Evolutionary conservation across 1,284 basidiomycete genomes (phyloP).

Genomic region (Moniliophthora roreri): DNA sequence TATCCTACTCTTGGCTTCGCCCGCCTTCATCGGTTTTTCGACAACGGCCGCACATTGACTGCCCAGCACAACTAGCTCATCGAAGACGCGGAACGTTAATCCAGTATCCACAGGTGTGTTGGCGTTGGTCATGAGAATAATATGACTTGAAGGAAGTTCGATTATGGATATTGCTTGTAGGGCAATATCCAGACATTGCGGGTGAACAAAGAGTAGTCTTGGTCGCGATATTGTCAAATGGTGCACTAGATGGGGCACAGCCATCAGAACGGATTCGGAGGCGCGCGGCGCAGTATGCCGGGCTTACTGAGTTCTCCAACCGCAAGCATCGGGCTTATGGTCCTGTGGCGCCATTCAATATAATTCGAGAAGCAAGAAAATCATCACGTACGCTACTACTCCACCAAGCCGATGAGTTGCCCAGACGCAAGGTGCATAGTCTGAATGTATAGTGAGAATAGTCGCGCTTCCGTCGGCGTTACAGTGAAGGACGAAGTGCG

Average conservation of each 20-base stretch:
- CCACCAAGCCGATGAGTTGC: slow-evolving; percentile 23
- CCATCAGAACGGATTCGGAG: not conserved
- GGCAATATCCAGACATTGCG: slow-evolving; percentile 16
- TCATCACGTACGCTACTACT: slow-evolving; percentile 20
- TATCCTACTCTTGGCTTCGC: slow-evolving; percentile 19
- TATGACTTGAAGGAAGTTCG: slow-evolving; percentile 12
- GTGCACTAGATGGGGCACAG: slow-evolving; percentile 16
- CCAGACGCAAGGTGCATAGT: slow-evolving; percentile 22
- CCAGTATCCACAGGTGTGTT: not conserved
- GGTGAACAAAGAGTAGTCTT: slow-evolving; percentile 18
- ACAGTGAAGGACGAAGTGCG: slow-evolving; percentile 9
- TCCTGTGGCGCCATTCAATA: slow-evolving; percentile 13
- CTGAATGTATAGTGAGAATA: slow-evolving; percentile 9
- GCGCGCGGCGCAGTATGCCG: not conserved
- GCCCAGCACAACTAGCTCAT: slow-evolving; percentile 16
- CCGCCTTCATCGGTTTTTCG: slow-evolving; percentile 13
- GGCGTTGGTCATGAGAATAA: slow-evolving; percentile 16
- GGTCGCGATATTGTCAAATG: slow-evolving; percentile 20
- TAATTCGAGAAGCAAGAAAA: not conserved
- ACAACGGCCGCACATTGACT: slow-evolving; percentile 11
- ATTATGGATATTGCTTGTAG: slow-evolving; percentile 15
- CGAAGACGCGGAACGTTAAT: slow-evolving; percentile 9
- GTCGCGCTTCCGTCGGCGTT: not conserved
- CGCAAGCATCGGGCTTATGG: slow-evolving; percentile 22
- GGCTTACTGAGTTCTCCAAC: slow-evolving; percentile 19